Evolutionary conservation across 257 asterid genomes (phyloP).

Genomic region (Lycium barbarum): DNA sequence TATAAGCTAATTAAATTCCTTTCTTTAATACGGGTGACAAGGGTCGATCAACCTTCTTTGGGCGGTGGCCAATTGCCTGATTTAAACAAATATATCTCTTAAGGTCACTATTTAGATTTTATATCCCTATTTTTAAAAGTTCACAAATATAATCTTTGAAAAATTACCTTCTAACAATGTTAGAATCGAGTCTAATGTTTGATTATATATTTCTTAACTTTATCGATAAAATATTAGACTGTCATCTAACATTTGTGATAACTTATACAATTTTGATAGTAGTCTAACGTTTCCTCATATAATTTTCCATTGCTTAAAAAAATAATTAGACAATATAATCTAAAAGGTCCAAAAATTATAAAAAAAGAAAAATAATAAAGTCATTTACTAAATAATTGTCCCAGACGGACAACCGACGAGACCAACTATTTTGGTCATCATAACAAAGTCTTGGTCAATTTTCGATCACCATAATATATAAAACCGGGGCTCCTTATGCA

Average conservation of each 20-base stretch:
- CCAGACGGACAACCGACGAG: too few relatives aligned
- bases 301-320: not conserved
- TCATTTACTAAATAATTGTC: too few relatives aligned
- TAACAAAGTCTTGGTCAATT: constrained; percentile 6
- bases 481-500: not conserved
- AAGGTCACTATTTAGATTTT: not conserved
- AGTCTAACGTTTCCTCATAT: not conserved
- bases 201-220: not conserved
- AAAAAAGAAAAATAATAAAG: too few relatives aligned
- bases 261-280: not conserved
- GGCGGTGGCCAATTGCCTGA: not conserved
- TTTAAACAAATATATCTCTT: not conserved
- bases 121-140: not conserved
- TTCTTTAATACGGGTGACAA: not conserved
- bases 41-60: not conserved
- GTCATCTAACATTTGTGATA: not conserved
- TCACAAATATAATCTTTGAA: not conserved
- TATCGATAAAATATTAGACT: not conserved
- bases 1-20: not conserved
- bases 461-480: not conserved
- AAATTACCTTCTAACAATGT: not conserved
- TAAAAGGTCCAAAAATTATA: too few relatives aligned
- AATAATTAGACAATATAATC: too few relatives aligned
- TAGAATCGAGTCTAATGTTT: not conserved
- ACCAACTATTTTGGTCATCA: not conserved